Evolutionary conservation across 2,329 filamentous ascomycete genomes (phyloP), one percentile per base, ranked within the genome.

Genomic region (Graphium sp.): DNA sequence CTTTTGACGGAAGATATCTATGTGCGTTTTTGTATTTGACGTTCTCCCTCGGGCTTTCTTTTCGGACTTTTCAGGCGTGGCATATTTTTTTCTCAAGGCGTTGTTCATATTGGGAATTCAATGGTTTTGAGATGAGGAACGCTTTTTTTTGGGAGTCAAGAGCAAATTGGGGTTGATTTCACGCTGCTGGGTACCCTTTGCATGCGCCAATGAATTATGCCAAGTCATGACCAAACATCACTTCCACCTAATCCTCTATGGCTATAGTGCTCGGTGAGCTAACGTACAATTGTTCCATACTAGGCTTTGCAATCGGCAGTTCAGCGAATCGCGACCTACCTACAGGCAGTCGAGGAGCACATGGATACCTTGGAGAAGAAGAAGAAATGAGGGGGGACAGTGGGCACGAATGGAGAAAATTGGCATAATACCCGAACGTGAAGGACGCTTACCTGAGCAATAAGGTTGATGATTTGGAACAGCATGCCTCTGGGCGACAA

Each of bases 1-100:
- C 67, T 94, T 47, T 61, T 95, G 55, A 87, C 77, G 35, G 84
- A 93, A 56, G 87, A 95, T 55, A 93, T 95, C 51, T 87, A 87
- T 56, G 87, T 94, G 68, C 54, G 82, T 76, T 41, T 47, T 40
- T 54, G 45, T 48, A 50, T 54, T 39, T 55, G 43, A 52, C n/a
- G n/a, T n/a, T n/a, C 12, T 26, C 14, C 7, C 18, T 20, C 17
- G 11, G 20, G 18, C 22, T 20, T 21, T 13, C 11, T 28, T n/a
- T n/a, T n/a, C n/a, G n/a, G n/a, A n/a, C n/a, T n/a, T 19, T 27
- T 13, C 14, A 27, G 25, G 15, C 25, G 25, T 16, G 25, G 17
- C 25, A 16, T 6, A 17, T 10, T 26, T 16, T 14, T 27, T 26
- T 26, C 14, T n/a, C n/a, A n/a, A n/a, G n/a, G n/a, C n/a, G n/a